Base-by-base conservation (phyloP, 202 grass and related monocot genomes). In the Saccharum hybrid region DNA sequence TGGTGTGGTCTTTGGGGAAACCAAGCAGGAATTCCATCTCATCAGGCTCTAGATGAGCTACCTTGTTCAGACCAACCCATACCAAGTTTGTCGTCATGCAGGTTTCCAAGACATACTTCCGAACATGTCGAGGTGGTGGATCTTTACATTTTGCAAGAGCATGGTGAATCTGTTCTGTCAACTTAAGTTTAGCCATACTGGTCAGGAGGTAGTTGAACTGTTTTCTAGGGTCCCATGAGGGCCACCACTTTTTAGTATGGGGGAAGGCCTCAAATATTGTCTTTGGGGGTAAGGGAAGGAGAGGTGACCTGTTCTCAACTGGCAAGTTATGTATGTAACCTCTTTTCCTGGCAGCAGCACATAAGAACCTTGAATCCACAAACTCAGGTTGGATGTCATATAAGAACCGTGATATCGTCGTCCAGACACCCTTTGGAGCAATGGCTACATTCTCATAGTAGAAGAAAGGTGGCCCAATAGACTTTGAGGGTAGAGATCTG, bases 251-350 rank as follows among this genome's bases (percentile, higher is more conserved):
- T 69, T 77, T 66, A 21, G 90, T 74, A 28, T 12, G 0, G 38
- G 91, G 87, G 31, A 97, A 92, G 0, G 81, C 87, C 16, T 94
- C 85, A 68, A 63, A 72, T 41, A 97, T 92, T 10, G 85, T 90
- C 63, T 83, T 92, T 13, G 91, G 90, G 12, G 90, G 88, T 0
- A 74, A 56, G 3, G 91, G 90, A 41, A 76, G 65, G 18, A 89
- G 78, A 69, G 56, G 88, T 54, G 73, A 80, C n/a, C 88, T 87
- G 21, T 93, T 86, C 9, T 83, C 31, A 2, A 94, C 78, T 8
- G 92, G 95, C 0, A 97, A 74, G 30, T 94, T 97, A 69, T 94
- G 92, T 5, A 97, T 66, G 6, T 94, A 97, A 2, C 92, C 95
- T 51, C 95, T 82, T 64, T 94, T 97, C 45, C 95, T 86, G 0